phyloP scores from a whole-genome alignment of 73 alveolate species.

The Paramecium pentaurelia region DNA sequence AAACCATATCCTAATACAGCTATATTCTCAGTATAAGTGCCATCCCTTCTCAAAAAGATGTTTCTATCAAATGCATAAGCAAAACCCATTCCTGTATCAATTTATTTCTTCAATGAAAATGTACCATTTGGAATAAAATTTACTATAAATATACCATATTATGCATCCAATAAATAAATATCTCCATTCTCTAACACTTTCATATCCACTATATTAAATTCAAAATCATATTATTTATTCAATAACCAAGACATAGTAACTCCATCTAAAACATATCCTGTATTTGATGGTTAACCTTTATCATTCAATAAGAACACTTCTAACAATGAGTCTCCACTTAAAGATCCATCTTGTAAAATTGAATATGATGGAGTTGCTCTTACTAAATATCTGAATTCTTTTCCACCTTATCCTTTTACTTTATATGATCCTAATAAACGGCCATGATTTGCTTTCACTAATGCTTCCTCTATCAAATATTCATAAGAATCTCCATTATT shows the following conservation, averaged over 20 bases:
- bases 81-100: not conserved
- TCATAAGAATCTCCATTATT: not conserved
- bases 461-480: not conserved
- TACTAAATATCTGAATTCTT: not conserved
- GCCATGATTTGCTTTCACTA: not conserved
- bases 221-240: not conserved
- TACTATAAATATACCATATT: not conserved
- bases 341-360: not conserved
- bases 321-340: slow-evolving; percentile 13
- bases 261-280: not conserved
- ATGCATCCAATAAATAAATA: slow-evolving; percentile 21
- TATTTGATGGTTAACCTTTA: not conserved
- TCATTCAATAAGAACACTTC: not conserved
- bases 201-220: not conserved
- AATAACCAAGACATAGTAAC: not conserved
- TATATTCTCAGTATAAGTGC: not conserved
- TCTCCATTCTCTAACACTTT: not conserved
- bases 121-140: slow-evolving; percentile 23
- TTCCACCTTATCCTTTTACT: not conserved
- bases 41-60: not conserved
- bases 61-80: slow-evolving; percentile 29
- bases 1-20: not conserved
- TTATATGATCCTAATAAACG: not conserved
- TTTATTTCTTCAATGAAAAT: not conserved
- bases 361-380: slow-evolving; percentile 34